Conservation (phyloP, 768 basidiomycete species). For the Pleurotus pulmonarius region DNA sequence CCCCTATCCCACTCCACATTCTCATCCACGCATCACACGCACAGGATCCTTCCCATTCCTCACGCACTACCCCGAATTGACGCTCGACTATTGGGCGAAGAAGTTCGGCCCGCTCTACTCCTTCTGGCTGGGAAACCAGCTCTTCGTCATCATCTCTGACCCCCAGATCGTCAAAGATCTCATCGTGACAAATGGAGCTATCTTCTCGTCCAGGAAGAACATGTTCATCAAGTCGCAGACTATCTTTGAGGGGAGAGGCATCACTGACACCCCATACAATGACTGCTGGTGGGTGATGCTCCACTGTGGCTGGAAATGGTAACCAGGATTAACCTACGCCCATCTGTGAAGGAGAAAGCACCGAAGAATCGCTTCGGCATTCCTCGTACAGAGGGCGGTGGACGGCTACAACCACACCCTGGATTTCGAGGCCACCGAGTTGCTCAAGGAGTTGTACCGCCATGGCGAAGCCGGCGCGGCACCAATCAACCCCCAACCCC, state of each 20-base stretch:
- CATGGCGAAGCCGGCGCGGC: constrained; percentile 24
- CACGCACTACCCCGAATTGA: constrained; percentile 38
- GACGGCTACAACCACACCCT: constrained; percentile 30
- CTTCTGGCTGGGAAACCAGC: constrained; percentile 43
- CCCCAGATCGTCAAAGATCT: constrained; percentile 40
- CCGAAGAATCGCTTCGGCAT: constrained; percentile 31
- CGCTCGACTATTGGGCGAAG: constrained; percentile 37
- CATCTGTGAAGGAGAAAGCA: constrained; percentile 33
- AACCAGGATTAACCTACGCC: not conserved
- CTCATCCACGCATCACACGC: too few relatives aligned
- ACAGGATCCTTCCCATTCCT: constrained; percentile 35
- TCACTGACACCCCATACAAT: constrained; percentile 41
- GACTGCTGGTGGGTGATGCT: constrained; percentile 30
- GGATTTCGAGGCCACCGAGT: constrained; percentile 33
- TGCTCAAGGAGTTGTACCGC: constrained; percentile 33
- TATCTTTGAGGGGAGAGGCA: constrained; percentile 37
- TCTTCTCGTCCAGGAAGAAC: constrained; percentile 47
- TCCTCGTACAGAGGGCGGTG: constrained; percentile 30
- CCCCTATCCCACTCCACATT: too few relatives aligned
- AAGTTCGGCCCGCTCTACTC: constrained; percentile 42
- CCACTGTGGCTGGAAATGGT: not conserved
- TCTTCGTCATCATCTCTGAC: constrained; percentile 43
- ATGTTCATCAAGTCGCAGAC: constrained; percentile 42
- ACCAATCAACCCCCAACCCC: constrained; percentile 35
- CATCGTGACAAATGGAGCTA: constrained; percentile 38